Conservation (phyloP, 2,329 filamentous ascomycete genomes). For the Xylaria sp. region DNA sequence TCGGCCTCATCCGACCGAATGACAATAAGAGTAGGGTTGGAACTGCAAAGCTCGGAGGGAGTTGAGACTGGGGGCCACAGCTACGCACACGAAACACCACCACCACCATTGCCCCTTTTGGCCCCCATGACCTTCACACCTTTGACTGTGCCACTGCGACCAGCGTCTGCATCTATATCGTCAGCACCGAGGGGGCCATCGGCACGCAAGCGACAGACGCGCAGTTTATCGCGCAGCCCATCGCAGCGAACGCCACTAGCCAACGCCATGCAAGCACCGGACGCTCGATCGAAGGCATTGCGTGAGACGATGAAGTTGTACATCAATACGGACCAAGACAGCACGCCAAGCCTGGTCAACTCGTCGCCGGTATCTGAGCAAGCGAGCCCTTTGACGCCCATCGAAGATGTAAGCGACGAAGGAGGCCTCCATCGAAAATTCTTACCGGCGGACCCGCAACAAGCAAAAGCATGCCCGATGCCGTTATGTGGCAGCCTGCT, state of each 20-base stretch:
- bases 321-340: conserved; percentile 12
- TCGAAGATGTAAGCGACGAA: background rate
- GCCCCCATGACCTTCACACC: conserved; percentile 4
- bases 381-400: conserved; percentile 14
- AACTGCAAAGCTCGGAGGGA: conserved; percentile 1
- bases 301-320: conserved; percentile 18
- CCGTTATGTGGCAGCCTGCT: conserved; percentile 36
- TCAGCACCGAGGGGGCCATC: background rate
- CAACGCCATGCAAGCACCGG: background rate
- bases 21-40: conserved; percentile 30
- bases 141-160: background rate
- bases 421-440: background rate
- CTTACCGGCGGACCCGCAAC: background rate
- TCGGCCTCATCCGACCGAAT: conserved; percentile 21
- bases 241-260: background rate
- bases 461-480: conserved; percentile 37
- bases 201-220: conserved; percentile 11
- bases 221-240: conserved; percentile 4
- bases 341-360: conserved; percentile 21
- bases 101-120: conserved; percentile 1
- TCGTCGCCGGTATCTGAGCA: conserved; percentile 23
- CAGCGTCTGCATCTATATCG: background rate
- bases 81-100: background rate
- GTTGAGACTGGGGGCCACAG: background rate
- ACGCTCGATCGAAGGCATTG: background rate